Evolutionary conservation across 2,329 filamentous ascomycete species (phyloP).

Genomic region (Alternaria postmessia): DNA sequence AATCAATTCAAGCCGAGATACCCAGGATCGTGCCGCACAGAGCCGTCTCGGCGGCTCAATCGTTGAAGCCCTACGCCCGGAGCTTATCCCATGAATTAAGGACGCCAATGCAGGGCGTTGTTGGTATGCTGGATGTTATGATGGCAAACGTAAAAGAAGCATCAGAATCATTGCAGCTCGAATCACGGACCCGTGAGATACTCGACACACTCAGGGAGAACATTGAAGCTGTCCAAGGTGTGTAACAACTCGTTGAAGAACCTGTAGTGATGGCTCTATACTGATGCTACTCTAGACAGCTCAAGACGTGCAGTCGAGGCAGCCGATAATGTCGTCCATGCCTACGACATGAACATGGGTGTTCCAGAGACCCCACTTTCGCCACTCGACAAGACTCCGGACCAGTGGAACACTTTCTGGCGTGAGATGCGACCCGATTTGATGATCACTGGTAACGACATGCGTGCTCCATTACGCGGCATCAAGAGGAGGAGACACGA

Average conservation of each 20-base stretch:
- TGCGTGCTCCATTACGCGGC: slow-evolving; percentile 50
- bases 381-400: slow-evolving; percentile 45
- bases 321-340: slow-evolving; percentile 78
- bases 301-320: slow-evolving; percentile 75
- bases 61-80: slow-evolving; percentile 74
- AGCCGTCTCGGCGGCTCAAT: slow-evolving; percentile 67
- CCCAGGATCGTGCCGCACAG: slow-evolving; percentile 62
- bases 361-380: slow-evolving; percentile 69
- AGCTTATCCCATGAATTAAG: slow-evolving; percentile 75
- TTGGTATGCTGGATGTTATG: slow-evolving; percentile 80
- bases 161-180: slow-evolving; percentile 63
- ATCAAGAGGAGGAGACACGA: slow-evolving; percentile 57
- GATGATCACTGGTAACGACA: slow-evolving; percentile 53
- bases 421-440: slow-evolving; percentile 54
- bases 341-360: slow-evolving; percentile 78
- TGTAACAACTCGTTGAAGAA: background rate
- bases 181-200: slow-evolving; percentile 61
- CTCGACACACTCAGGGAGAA: slow-evolving; percentile 71
- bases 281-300: slow-evolving; percentile 61
- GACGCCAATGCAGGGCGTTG: slow-evolving; percentile 78
- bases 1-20: slow-evolving; percentile 29
- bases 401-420: slow-evolving; percentile 38
- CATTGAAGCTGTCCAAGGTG: slow-evolving; percentile 75
- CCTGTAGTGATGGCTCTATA: background rate
- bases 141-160: slow-evolving; percentile 75